These are phyloP conservation scores for Ustilago lituana DNA, from an alignment of 1,284 basidiomycete genomes.

Conservation along the genomic window DNA sequence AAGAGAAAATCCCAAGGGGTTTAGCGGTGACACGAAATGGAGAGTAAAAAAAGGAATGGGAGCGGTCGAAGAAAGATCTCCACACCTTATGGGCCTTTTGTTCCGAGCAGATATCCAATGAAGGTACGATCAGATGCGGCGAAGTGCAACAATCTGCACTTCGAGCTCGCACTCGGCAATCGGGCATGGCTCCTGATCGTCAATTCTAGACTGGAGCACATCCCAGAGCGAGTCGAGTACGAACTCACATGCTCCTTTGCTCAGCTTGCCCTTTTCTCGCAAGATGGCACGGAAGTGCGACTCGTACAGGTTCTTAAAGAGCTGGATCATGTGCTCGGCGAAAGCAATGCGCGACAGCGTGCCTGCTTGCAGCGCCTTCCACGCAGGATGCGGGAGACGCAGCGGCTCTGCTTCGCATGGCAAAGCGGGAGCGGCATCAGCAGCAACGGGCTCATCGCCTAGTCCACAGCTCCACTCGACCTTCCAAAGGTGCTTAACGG, in stretches of 20 bases:
- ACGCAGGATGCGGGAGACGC: slow-evolving; percentile 67
- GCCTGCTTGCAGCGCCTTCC: slow-evolving; percentile 66
- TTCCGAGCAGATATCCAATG: not conserved
- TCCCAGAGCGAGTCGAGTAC: slow-evolving; percentile 68
- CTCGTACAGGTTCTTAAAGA: slow-evolving; percentile 69
- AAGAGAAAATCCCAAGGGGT: slow-evolving; percentile 9
- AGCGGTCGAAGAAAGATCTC: not conserved
- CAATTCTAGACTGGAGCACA: slow-evolving; percentile 59
- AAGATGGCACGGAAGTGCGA: slow-evolving; percentile 67
- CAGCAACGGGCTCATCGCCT: slow-evolving; percentile 34
- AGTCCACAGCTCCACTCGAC: slow-evolving; percentile 67
- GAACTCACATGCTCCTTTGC: slow-evolving; percentile 67
- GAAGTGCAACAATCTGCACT: slow-evolving; percentile 66
- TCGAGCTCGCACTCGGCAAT: slow-evolving; percentile 67
- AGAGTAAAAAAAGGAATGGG: not conserved
- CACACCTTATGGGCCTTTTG: too few species aligned
- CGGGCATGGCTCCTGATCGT: slow-evolving; percentile 29
- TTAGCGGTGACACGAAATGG: slow-evolving; percentile 5
- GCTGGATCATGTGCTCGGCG: slow-evolving; percentile 66
- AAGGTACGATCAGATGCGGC: slow-evolving; percentile 36
- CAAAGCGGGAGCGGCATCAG: slow-evolving; percentile 22
- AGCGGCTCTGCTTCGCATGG: slow-evolving; percentile 57
- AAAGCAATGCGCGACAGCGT: slow-evolving; percentile 66
- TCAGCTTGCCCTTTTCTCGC: slow-evolving; percentile 65
- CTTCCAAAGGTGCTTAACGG: slow-evolving; percentile 66